phyloP scores from a whole-genome alignment of 495 filamentous ascomycete genomes.

The Xylaria bambusicola region DNA sequence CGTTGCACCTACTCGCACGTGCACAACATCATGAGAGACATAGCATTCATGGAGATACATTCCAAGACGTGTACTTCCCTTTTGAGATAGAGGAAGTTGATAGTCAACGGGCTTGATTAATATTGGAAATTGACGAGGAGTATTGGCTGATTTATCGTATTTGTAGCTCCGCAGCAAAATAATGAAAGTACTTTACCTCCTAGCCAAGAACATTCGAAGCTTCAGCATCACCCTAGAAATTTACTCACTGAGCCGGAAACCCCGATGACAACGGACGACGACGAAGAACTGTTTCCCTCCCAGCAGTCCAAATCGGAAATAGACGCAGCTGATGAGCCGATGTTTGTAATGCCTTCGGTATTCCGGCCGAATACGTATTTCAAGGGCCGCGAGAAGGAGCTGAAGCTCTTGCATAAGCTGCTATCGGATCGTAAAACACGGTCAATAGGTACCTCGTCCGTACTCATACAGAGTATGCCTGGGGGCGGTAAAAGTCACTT shows the following conservation, averaged over 20 bases:
- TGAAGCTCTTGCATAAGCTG: constrained; percentile 66
- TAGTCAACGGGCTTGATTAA: constrained; percentile 23
- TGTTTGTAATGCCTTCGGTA: constrained; percentile 71
- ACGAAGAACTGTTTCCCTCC: constrained; percentile 33
- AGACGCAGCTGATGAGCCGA: constrained; percentile 34
- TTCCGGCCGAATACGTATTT: constrained; percentile 80
- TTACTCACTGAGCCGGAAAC: constrained; percentile 27
- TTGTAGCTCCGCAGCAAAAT: constrained; percentile 39
- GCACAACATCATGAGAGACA: constrained; percentile 24
- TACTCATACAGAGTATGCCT: constrained; percentile 72
- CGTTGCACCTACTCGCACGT: constrained; percentile 28
- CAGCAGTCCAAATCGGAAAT: constrained; percentile 33
- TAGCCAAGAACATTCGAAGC: constrained; percentile 29
- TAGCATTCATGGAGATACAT: constrained; percentile 29
- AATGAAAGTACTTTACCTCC: constrained; percentile 40
- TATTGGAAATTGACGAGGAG: constrained; percentile 35
- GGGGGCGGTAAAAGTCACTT: constrained; percentile 81
- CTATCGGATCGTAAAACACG: constrained; percentile 65
- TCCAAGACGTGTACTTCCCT: constrained; percentile 31
- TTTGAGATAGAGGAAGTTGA: constrained; percentile 38
- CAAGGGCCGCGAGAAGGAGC: constrained; percentile 70
- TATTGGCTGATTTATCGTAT: constrained; percentile 33
- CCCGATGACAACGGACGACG: constrained; percentile 24
- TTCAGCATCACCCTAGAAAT: constrained; percentile 35
- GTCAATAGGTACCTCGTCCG: constrained; percentile 63